Percentiles rank a stretch among this genome's conserved stretches.
phyloP scores from a whole-genome alignment of 768 basidiomycete genomes.

The Asterophora parasitica region DNA sequence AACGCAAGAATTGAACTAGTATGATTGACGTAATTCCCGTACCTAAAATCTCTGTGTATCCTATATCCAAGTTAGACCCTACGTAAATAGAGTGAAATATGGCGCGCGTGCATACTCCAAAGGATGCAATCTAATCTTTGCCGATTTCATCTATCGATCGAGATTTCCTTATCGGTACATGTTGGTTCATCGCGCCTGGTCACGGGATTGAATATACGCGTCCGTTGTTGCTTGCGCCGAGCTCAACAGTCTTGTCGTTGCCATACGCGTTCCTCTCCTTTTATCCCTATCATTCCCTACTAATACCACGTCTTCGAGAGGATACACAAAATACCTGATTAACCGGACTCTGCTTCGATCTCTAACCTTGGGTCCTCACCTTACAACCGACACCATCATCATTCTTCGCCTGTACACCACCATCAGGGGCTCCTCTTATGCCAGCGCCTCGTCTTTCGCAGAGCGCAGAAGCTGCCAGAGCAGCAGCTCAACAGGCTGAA shows the following conservation, averaged over 20 bases:
- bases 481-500: conserved; percentile 88
- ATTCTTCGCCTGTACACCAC: background rate
- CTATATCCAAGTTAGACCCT: background rate
- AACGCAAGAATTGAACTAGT: background rate
- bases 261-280: conserved; percentile 14
- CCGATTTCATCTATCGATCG: background rate
- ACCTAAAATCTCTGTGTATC: background rate
- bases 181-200: conserved; percentile 24
- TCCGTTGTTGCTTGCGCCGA: conserved; percentile 8
- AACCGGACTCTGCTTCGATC: background rate
- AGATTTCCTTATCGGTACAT: conserved; percentile 22
- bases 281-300: conserved; percentile 10
- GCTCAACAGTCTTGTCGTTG: conserved; percentile 5
- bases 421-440: conserved; percentile 29
- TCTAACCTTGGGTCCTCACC: background rate
- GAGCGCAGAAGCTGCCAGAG: conserved; percentile 69
- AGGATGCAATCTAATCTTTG: background rate
- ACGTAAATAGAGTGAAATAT: too few species aligned
- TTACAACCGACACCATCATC: background rate
- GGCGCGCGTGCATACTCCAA: background rate
- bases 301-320: conserved; percentile 6
- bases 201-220: conserved; percentile 18
- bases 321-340: conserved; percentile 3
- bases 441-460: conserved; percentile 45
- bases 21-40: background rate